Conservation (phyloP, 1,284 basidiomycete species). For the Sporisorium sorghi region DNA sequence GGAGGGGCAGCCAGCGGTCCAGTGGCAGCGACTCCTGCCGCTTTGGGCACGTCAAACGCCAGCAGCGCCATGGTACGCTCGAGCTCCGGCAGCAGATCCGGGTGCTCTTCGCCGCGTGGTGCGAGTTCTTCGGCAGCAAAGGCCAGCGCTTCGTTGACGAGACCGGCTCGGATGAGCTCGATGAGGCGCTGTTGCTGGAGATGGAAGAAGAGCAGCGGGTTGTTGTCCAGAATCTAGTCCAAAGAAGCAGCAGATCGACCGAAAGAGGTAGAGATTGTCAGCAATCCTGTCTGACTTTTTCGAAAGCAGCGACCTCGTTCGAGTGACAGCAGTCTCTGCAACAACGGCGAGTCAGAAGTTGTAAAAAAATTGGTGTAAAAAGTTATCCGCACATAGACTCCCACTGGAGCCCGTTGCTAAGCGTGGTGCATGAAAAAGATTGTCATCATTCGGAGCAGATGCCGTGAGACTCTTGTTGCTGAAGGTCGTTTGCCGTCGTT, state of each 20-base stretch:
- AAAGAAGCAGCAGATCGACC: neutral
- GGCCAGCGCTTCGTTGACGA: constrained; percentile 81
- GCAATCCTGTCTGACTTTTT: neutral
- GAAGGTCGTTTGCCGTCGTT: neutral
- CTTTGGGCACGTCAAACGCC: constrained; percentile 77
- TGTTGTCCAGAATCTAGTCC: constrained; percentile 88
- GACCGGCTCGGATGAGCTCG: constrained; percentile 87
- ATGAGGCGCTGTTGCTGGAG: constrained; percentile 94
- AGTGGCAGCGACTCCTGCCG: constrained; percentile 20
- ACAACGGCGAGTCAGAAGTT: constrained; percentile 42
- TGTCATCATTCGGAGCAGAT: constrained; percentile 59
- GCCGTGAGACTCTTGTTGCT: neutral
- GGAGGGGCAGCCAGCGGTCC: constrained; percentile 71
- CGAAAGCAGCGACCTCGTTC: neutral
- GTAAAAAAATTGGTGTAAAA: constrained; percentile 42
- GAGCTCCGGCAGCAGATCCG: constrained; percentile 89
- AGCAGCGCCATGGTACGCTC: constrained; percentile 95
- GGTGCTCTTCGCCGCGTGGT: constrained; percentile 91
- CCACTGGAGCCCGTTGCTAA: constrained; percentile 73
- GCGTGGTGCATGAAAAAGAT: constrained; percentile 98
- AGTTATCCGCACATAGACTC: constrained; percentile 54
- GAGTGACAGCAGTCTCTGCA: constrained; percentile 6
- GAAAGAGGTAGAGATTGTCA: constrained; percentile 7
- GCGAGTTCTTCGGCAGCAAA: constrained; percentile 95
- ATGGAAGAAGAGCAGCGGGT: constrained; percentile 88